Evolutionary conservation across 495 filamentous ascomycete species (phyloP), one percentile per base, ranked within the genome.

Genomic region (Aspergillus sparsus): DNA sequence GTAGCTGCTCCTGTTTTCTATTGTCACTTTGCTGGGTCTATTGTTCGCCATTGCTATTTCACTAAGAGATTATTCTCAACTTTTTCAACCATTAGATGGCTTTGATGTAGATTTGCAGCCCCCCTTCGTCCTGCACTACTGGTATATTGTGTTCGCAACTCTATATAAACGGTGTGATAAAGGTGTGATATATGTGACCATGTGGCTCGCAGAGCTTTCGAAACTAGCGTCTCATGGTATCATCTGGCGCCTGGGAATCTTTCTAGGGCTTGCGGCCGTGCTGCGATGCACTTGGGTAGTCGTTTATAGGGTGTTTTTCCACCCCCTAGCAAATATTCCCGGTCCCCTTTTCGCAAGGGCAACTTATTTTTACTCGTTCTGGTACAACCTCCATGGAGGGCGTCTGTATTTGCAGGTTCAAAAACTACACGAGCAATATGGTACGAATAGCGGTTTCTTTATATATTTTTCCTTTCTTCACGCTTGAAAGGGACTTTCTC

Each of bases 231-330:
- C 10, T 51, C 21, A 32, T 13, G 49, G 55, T 31, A 6, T 61
- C 1, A 6, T 51, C 5, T 55, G 50, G 60, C 53, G 53, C 36
- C 8, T 66, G 16, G 34, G 16, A 44, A 35, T 27, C 52, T 34
- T 57, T 2, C 18, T 62, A 15, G 21, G 12, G 4, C n/a, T 49
- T 34, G 60, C 41, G 39, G 34, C 21, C 31, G 35, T 59, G 4
- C 3, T 60, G n/a, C 50, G 41, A 41, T 47, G 41, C 39, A 13
- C 45, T 32, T 57, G 36, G 36, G 9, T 56, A 0, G 55, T 60
- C 8, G 34, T 69, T 45, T 61, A 63, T 61, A 67, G 70, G 11
- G 58, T 71, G 10, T 73, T 64, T 49, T 68, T 74, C 61, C 68
- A 71, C 59, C 71, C 66, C 13, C 56, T 68, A 32, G 66, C 66